Evolutionary conservation across 208 protist species (phyloP).

Genomic region (Angomonas ambiguus): DNA sequence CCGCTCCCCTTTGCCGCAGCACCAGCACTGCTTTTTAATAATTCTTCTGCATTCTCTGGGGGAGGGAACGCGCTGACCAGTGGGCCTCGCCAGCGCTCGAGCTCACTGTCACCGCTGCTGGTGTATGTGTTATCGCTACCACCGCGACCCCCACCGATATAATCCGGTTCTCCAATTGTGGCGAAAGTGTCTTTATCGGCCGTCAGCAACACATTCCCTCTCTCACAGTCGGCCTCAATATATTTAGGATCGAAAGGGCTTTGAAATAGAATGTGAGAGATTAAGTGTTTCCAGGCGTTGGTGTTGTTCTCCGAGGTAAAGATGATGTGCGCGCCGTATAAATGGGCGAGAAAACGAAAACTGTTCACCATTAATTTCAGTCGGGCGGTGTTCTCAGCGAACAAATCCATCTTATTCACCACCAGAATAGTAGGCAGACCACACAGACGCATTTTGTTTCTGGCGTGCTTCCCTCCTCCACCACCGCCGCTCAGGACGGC

Average conservation of each 20-base stretch:
- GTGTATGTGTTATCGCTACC: slow-evolving; percentile 16
- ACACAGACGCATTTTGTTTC: slow-evolving; percentile 50
- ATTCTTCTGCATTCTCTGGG: slow-evolving; percentile 22
- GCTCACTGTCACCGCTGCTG: slow-evolving; percentile 65
- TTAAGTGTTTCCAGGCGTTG: slow-evolving; percentile 34
- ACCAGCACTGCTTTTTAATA: not conserved
- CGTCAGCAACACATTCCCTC: slow-evolving; percentile 56
- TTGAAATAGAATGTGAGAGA: slow-evolving; percentile 78
- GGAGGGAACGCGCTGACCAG: slow-evolving; percentile 75
- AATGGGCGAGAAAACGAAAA: slow-evolving; percentile 78
- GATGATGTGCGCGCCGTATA: slow-evolving; percentile 74
- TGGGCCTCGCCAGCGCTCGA: slow-evolving; percentile 76
- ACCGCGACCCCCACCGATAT: slow-evolving; percentile 20
- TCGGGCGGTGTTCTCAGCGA: slow-evolving; percentile 42
- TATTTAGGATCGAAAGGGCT: slow-evolving; percentile 64
- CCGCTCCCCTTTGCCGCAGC: not conserved
- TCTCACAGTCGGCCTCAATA: slow-evolving; percentile 66
- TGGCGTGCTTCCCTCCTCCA: too few relatives aligned
- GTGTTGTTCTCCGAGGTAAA: slow-evolving; percentile 28
- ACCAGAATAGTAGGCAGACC: slow-evolving; percentile 85
- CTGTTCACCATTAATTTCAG: slow-evolving; percentile 58
- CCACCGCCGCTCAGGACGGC: too few relatives aligned
- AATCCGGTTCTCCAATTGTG: slow-evolving; percentile 68
- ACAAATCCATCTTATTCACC: slow-evolving; percentile 81
- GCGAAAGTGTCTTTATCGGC: slow-evolving; percentile 77